Evolutionary conservation across 352 stramenopile genomes (phyloP).

Genomic region (Pythium aristosporum): DNA sequence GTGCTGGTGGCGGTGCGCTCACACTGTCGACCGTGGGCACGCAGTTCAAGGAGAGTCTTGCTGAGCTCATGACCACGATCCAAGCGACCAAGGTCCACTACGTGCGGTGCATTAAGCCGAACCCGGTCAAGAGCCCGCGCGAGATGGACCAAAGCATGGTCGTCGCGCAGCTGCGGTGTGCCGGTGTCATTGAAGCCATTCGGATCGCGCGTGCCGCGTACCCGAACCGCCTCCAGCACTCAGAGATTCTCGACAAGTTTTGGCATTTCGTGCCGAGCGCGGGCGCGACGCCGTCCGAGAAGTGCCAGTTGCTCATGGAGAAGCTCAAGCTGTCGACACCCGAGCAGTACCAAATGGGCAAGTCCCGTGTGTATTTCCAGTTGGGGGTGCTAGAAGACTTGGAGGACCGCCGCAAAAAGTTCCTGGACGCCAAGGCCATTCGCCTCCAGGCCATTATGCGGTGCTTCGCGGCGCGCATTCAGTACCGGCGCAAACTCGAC

Average conservation of each 20-base stretch:
- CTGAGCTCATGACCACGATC: constrained; percentile 94
- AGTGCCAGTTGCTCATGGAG: constrained; percentile 78
- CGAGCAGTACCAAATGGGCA: constrained; percentile 83
- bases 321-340: constrained; percentile 76
- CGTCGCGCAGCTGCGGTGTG: constrained; percentile 96
- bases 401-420: constrained; percentile 84
- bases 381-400: constrained; percentile 82
- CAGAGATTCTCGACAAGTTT: constrained; percentile 81
- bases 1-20: constrained; percentile 51
- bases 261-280: constrained; percentile 75
- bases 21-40: constrained; percentile 77
- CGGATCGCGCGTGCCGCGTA: constrained; percentile 98
- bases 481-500: constrained; percentile 70
- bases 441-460: constrained; percentile 81
- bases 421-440: constrained; percentile 76
- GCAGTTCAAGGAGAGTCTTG: constrained; percentile 94
- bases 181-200: constrained; percentile 99
- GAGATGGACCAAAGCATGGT: constrained; percentile 93
- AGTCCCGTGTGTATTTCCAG: constrained; percentile 88
- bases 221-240: constrained; percentile 94
- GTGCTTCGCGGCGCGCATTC: constrained; percentile 70
- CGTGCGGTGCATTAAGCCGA: constrained; percentile 99
- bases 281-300: constrained; percentile 52
- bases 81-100: constrained; percentile 97
- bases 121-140: constrained; percentile 93